Evolutionary conservation across 106 monocot species (phyloP).

Genomic region (Platanthera zijinensis): DNA sequence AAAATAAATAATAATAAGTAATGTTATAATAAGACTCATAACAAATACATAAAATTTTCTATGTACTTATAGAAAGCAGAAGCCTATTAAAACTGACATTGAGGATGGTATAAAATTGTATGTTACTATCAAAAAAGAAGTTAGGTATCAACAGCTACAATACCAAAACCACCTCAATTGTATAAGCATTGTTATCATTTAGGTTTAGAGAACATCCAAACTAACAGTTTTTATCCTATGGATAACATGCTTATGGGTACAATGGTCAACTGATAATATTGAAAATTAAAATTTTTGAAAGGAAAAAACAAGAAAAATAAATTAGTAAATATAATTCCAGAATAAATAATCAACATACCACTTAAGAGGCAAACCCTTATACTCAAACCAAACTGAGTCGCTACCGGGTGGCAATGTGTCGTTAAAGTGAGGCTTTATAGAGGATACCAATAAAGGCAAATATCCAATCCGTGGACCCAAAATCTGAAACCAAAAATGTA

Average conservation of each 20-base stretch:
- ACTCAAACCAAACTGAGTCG: constrained; percentile 94
- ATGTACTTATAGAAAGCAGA: background rate
- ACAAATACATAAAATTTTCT: background rate
- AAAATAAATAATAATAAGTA: no score
- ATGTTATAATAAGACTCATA: no score
- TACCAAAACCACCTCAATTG: background rate
- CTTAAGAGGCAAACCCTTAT: constrained; percentile 86
- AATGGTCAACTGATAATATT: background rate
- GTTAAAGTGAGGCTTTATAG: constrained; percentile 80
- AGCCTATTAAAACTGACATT: background rate
- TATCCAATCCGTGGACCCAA: constrained; percentile 76
- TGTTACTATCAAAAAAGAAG: background rate
- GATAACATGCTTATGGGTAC: background rate
- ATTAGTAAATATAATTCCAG: background rate
- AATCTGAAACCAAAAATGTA: constrained; percentile 33
- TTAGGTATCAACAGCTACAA: background rate
- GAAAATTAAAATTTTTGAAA: background rate
- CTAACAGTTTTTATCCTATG: background rate
- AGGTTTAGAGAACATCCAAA: background rate
- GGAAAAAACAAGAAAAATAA: background rate
- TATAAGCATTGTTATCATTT: background rate
- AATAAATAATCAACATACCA: constrained; percentile 38
- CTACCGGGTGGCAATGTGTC: constrained; percentile 72
- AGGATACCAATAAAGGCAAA: constrained; percentile 61
- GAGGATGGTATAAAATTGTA: background rate